Conservation (phyloP, 345 rosid genomes). For the Gossypium mustelinum region DNA sequence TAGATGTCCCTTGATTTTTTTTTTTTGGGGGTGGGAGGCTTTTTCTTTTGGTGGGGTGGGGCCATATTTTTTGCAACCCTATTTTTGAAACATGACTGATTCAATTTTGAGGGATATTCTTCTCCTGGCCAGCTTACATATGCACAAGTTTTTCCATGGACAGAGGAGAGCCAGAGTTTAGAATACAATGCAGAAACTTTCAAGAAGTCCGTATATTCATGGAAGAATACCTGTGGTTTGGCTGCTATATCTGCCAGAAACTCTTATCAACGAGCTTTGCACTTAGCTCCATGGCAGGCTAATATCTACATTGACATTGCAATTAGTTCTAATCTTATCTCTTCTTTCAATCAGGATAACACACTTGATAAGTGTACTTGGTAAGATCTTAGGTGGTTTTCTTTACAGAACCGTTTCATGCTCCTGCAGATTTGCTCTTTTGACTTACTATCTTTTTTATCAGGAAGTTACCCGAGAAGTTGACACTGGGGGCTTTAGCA, state of each 20-base stretch:
- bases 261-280: constrained; percentile 77
- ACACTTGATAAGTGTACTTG: constrained; percentile 39
- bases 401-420: constrained; percentile 21
- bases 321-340: constrained; percentile 60
- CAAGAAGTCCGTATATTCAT: constrained; percentile 48
- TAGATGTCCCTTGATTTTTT: constrained; percentile 7
- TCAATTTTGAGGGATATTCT: constrained; percentile 19
- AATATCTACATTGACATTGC: constrained; percentile 75
- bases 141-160: constrained; percentile 83
- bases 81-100: constrained; percentile 3
- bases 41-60: neutral
- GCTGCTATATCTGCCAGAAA: constrained; percentile 64
- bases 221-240: constrained; percentile 59
- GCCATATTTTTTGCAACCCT: neutral
- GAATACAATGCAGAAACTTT: constrained; percentile 39
- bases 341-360: constrained; percentile 35
- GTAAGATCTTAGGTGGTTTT: constrained; percentile 37
- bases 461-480: constrained; percentile 90
- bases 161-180: constrained; percentile 30
- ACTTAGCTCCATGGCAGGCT: constrained; percentile 89
- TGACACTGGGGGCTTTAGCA: constrained; percentile 79
- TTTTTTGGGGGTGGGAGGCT: neutral
- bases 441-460: constrained; percentile 34
- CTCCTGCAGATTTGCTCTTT: constrained; percentile 11
- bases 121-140: constrained; percentile 53